Conservation (phyloP, 257 asterid genomes). For the Thymus quinquecostatus region DNA sequence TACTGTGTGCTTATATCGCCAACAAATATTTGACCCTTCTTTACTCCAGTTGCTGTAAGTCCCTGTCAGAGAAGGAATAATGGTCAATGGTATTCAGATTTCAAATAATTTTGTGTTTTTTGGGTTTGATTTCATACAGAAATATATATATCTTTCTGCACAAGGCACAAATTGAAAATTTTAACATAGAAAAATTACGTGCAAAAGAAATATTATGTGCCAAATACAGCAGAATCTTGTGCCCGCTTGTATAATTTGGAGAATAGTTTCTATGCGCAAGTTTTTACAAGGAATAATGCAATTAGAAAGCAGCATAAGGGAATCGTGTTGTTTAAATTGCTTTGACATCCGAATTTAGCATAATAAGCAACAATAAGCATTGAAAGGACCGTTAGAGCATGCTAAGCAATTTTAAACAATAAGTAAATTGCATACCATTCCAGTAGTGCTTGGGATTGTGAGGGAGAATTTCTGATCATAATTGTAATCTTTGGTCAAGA, state of each 20-base stretch:
- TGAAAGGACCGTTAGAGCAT: slow-evolving; percentile 3
- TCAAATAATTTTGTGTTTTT: background rate
- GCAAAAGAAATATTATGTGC: background rate
- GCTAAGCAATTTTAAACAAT: slow-evolving; percentile 16
- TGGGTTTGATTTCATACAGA: background rate
- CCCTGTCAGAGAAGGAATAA: slow-evolving; percentile 51
- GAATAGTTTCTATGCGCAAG: background rate
- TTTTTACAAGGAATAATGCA: slow-evolving; percentile 7
- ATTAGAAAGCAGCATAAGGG: slow-evolving; percentile 1
- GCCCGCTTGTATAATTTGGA: background rate
- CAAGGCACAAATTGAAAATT: slow-evolving; percentile 1
- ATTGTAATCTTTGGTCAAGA: slow-evolving; percentile 79
- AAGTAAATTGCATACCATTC: slow-evolving; percentile 55
- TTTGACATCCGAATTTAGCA: slow-evolving; percentile 23
- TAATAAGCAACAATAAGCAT: slow-evolving; percentile 21
- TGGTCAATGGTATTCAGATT: slow-evolving; percentile 1
- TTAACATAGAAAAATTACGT: background rate
- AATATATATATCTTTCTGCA: slow-evolving; percentile 1
- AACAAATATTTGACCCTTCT: slow-evolving; percentile 68
- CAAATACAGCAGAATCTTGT: background rate
- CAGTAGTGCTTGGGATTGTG: slow-evolving; percentile 72
- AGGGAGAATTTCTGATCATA: slow-evolving; percentile 85
- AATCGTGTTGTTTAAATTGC: slow-evolving; percentile 8
- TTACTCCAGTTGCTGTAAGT: slow-evolving; percentile 74
- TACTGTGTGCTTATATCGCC: slow-evolving; percentile 77